phyloP scores from a whole-genome alignment of 495 filamentous ascomycete genomes.

The Podospora pseudoanserina region DNA sequence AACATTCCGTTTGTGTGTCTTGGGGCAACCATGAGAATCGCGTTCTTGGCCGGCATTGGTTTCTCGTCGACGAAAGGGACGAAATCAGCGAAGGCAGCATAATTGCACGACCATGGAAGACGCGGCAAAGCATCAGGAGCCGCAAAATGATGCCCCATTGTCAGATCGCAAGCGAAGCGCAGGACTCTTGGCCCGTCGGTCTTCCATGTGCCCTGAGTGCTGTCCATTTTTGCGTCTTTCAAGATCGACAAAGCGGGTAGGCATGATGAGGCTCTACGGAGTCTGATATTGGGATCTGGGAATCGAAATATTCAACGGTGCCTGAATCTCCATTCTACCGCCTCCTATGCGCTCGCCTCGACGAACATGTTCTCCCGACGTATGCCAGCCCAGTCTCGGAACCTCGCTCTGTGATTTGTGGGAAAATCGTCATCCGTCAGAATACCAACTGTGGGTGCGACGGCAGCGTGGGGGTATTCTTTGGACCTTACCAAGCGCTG shows the following conservation, averaged over 20 bases:
- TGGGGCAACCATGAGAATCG: slow-evolving; percentile 52
- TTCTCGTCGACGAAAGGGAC: slow-evolving; percentile 27
- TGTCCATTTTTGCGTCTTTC: too few relatives aligned
- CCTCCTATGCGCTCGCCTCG: background rate
- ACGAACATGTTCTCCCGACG: background rate
- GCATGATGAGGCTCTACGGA: too few relatives aligned
- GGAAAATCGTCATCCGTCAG: slow-evolving; percentile 22
- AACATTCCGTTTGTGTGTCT: slow-evolving; percentile 62
- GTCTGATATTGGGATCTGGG: too few relatives aligned
- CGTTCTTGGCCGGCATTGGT: slow-evolving; percentile 53
- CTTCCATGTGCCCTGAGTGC: too few relatives aligned
- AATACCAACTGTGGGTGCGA: background rate
- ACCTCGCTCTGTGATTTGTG: slow-evolving; percentile 26
- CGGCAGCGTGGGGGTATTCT: background rate
- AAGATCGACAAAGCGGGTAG: too few relatives aligned
- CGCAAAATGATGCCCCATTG: too few relatives aligned
- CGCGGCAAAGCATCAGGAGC: too few relatives aligned
- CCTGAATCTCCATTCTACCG: background rate
- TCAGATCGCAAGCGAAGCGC: background rate
- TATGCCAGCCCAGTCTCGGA: background rate
- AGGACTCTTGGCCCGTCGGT: too few relatives aligned
- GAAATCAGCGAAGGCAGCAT: slow-evolving; percentile 23
- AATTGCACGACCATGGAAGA: background rate
- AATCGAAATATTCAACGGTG: too few relatives aligned
- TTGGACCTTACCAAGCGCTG: slow-evolving; percentile 1